Evolutionary conservation across 169 alveolate species (phyloP).

Genomic region (Haemoproteus tartakovskyi): DNA sequence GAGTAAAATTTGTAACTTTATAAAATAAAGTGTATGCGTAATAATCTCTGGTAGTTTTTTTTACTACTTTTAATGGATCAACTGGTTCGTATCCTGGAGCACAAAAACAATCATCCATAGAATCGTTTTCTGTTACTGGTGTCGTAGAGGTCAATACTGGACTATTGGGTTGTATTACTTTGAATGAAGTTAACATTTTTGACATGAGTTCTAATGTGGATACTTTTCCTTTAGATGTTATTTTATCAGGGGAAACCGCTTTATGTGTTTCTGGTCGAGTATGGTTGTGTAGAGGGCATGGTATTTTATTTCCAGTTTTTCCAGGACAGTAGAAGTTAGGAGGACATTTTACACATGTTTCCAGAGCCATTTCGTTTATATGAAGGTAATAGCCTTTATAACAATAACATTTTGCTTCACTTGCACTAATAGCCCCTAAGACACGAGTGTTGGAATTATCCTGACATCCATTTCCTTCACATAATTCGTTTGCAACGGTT

Average conservation of each 20-base stretch:
- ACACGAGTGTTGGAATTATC: conserved; percentile 45
- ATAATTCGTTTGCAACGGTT: conserved; percentile 53
- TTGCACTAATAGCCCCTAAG: conserved; percentile 52
- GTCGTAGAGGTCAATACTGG: background rate
- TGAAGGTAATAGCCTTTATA: conserved; percentile 41
- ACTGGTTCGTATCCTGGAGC: conserved; percentile 59
- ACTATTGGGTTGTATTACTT: background rate
- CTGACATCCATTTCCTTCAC: conserved; percentile 68
- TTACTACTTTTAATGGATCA: background rate
- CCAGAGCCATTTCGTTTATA: background rate
- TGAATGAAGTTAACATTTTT: too few species aligned
- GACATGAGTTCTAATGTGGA: too few species aligned
- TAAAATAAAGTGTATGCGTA: conserved; percentile 13
- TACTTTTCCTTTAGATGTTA: background rate
- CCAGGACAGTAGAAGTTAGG: conserved; percentile 28
- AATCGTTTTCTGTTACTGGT: too few species aligned
- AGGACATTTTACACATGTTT: conserved; percentile 2
- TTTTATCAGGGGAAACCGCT: too few species aligned
- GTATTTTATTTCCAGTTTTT: background rate
- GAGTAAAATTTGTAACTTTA: background rate
- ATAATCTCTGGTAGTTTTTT: conserved; percentile 14
- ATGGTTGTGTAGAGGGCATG: conserved; percentile 45
- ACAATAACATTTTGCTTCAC: conserved; percentile 68
- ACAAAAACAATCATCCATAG: conserved; percentile 53
- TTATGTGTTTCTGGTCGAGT: too few species aligned